Evolutionary conservation across 495 filamentous ascomycete genomes (phyloP).

Genomic region (Elaphomyces granulatus): DNA sequence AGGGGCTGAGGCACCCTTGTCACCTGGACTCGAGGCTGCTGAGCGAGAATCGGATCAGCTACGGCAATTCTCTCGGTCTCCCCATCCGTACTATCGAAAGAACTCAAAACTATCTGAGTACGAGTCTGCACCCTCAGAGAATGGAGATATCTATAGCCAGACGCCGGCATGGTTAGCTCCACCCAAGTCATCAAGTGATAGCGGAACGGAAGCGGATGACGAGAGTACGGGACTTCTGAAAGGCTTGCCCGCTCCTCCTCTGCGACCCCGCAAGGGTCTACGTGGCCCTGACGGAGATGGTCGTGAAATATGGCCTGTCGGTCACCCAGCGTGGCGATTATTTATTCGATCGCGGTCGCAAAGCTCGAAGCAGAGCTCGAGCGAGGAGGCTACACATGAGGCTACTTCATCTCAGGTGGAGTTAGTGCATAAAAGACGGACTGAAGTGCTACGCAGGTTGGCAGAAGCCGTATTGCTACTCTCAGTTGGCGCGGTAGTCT

Average conservation of each 20-base stretch:
- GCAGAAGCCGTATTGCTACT: conserved; percentile 30
- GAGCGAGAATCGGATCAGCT: too few relatives aligned
- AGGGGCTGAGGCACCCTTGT: conserved; percentile 10
- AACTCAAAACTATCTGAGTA: conserved; percentile 15
- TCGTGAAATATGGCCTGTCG: conserved; percentile 12
- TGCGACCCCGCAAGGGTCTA: conserved; percentile 60
- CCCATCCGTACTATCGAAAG: conserved; percentile 58
- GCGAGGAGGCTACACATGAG: conserved; percentile 14
- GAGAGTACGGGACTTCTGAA: conserved; percentile 58
- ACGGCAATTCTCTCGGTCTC: conserved; percentile 52
- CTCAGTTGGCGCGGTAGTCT: conserved; percentile 30
- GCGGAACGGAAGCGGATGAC: conserved; percentile 85
- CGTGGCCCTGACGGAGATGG: conserved; percentile 35
- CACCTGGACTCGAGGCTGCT: not conserved
- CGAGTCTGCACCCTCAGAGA: conserved; percentile 11
- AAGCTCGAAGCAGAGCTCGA: conserved; percentile 27
- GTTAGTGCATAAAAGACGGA: conserved; percentile 21
- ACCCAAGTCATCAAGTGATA: conserved; percentile 53
- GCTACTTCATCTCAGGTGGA: conserved; percentile 6
- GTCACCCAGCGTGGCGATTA: conserved; percentile 24
- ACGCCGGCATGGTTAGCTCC: conserved; percentile 9
- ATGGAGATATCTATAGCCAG: conserved; percentile 14
- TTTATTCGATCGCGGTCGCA: conserved; percentile 20
- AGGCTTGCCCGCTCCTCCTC: conserved; percentile 62
- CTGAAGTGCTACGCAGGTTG: conserved; percentile 31